Evolutionary conservation across 2,329 filamentous ascomycete species (phyloP), one percentile per base, ranked within the genome.

Genomic region (Helotiales sp.): DNA sequence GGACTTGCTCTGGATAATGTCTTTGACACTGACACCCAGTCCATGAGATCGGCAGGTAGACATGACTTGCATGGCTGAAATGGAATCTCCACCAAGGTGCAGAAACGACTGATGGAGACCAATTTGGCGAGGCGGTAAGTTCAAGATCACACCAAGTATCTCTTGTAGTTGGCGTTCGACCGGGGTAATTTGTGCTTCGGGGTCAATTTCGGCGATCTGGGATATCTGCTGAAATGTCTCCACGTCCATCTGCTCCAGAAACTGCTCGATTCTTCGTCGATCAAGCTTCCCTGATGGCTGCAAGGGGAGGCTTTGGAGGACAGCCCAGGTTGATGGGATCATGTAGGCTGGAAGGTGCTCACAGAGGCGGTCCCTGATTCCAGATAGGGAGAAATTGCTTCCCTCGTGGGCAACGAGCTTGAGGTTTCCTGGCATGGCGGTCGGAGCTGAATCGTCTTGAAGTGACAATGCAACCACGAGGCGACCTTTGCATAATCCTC

Each of bases 1-100:
- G 15, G 66, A 50, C 62, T 66, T 69, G 8, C 60, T 60, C 22
- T 62, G 65, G 30, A 75, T 61, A 55, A 75, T 68, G 26, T 72
- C 67, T 28, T 67, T 61, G 22, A 72, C 70, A 3, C 65, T 64
- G 10, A 72, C 32, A 15, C 52, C 59, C 8, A 73, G 54, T n/a
- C 59, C 65, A 6, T 69, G 58, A 26, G 57, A 62, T n/a, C 50
- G 32, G 30, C 66, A 67, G n/a, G 62, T 45, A 17, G 52, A 43
- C 40, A 62, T 64, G 6, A 73, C 68, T 30, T 69, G 68, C 66
- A 75, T 73, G 2, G 72, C 72, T 4, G 68, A 61, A 47, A 75
- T 72, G n/a, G 67, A 69, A 52, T 73, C 72, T 2, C 72, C 72
- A 1, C 72, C 72, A 5, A 72, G 49, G 32, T 40, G 47, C 2